Evolutionary conservation across 2,329 filamentous ascomycete genomes (phyloP), one percentile per base, ranked within the genome.

Genomic region (Arthrobotrys sphaeroides): DNA sequence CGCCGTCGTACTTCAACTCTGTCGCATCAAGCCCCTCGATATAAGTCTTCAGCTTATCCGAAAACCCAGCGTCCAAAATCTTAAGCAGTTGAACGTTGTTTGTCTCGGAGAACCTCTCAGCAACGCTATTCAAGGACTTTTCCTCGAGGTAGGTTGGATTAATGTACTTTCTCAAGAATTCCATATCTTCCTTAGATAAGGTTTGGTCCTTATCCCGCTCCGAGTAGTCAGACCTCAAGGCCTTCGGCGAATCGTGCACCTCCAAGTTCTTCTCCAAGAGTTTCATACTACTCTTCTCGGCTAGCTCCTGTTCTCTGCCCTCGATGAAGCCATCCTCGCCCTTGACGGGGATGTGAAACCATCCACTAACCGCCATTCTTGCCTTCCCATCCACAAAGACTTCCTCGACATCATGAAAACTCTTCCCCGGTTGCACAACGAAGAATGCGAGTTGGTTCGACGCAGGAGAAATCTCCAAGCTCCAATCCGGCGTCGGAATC

Each of bases 361-460:
- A 99, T 61, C 95, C 95, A 81, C 93, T 97, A 81, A 99, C 97
- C 59, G 95, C 95, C 94, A 99, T 98, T 78, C 95, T 90, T 55
- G 97, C 89, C 53, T 92, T 88, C 16, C 90, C 90, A 72, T 94
- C 88, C 82, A 86, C 88, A 83, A 97, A 98, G 3, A 99, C 95
- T 84, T 99, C 95, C 84, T 98, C 94, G 66, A 99, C 95, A 82
- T 99, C 95, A 83, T 99, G 95, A 83, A 98, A 99, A 82, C 94
- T 98, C 86, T 97, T 90, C n/a, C 95, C 95, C 0, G 95, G 95
- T 84, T 97, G 93, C 5, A 99, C 96, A 16, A 94, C 93, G 83
- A 99, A 99, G 87, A 99, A 99, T 80, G 92, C 95, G 74, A 99
- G 87, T 84, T 99, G 95, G 83, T 98, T 97, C 89, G 94, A 99